Percentiles rank a stretch among this genome's conserved stretches.
Conservation (phyloP, 306 rosid species). For the Pyrus betulifolia region DNA sequence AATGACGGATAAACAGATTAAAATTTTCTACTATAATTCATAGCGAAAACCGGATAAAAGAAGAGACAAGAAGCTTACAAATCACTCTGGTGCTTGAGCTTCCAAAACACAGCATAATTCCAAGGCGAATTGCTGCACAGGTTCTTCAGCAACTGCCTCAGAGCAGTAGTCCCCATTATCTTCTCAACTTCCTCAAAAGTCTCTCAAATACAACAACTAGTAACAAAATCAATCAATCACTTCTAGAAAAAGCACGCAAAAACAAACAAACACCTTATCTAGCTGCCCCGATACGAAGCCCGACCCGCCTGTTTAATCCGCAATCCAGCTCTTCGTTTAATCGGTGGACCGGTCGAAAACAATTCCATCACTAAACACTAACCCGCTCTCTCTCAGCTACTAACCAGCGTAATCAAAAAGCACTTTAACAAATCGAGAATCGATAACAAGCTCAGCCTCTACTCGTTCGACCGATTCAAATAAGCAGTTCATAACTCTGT, state of each 20-base stretch:
- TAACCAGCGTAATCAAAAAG: background rate
- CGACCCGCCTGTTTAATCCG: slow-evolving; percentile 84
- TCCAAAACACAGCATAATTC: slow-evolving; percentile 93
- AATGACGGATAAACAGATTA: background rate
- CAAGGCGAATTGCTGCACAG: slow-evolving; percentile 62
- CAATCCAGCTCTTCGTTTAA: slow-evolving; percentile 68
- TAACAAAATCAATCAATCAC: slow-evolving; percentile 17
- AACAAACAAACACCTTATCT: slow-evolving; percentile 18
- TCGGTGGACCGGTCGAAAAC: slow-evolving; percentile 58
- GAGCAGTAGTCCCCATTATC: slow-evolving; percentile 51
- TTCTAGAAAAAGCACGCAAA: background rate
- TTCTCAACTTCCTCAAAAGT: background rate
- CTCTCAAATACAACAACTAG: slow-evolving; percentile 9
- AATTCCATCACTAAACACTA: slow-evolving; percentile 41
- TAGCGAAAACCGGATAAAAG: background rate
- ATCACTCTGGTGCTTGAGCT: slow-evolving; percentile 42
- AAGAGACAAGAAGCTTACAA: slow-evolving; percentile 21
- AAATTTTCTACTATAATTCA: background rate
- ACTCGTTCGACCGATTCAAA: slow-evolving; percentile 15
- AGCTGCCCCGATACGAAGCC: slow-evolving; percentile 87
- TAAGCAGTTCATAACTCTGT: slow-evolving; percentile 14
- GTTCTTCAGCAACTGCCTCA: slow-evolving; percentile 50
- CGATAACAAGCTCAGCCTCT: background rate
- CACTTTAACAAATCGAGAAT: slow-evolving; percentile 20
- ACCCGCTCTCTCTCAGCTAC: background rate